A percentile compares a stretch with the other conserved stretches of the same genome.
Evolutionary conservation across 371 early-diverging fungal species (phyloP).

Genomic region (Funneliformis caledonium): DNA sequence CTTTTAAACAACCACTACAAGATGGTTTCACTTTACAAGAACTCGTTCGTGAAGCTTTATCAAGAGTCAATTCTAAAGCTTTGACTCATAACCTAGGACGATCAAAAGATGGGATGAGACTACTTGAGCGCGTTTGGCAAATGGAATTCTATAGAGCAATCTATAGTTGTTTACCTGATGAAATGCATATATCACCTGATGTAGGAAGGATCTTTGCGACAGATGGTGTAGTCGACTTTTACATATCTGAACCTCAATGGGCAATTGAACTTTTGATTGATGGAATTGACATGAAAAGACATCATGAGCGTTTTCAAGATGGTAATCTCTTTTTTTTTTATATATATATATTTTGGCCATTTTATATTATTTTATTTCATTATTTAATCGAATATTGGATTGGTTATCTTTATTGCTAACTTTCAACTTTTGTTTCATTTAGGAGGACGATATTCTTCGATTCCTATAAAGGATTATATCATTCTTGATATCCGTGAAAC

Average conservation of each 20-base stretch:
- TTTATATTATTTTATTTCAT: neutral
- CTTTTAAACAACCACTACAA: conserved; percentile 24
- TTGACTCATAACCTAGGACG: conserved; percentile 29
- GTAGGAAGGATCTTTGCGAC: conserved; percentile 36
- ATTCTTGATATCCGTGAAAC: conserved; percentile 37
- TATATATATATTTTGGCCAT: too few relatives aligned
- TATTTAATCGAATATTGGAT: neutral
- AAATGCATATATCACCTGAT: conserved; percentile 40
- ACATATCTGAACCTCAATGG: conserved; percentile 37
- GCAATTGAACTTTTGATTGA: conserved; percentile 37
- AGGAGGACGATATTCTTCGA: conserved; percentile 33
- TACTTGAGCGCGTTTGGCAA: conserved; percentile 38
- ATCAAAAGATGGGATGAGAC: conserved; percentile 36
- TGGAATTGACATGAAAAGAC: conserved; percentile 37
- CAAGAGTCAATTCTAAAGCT: conserved; percentile 29
- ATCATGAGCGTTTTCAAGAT: conserved; percentile 37
- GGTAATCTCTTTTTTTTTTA: neutral
- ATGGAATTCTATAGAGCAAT: conserved; percentile 40
- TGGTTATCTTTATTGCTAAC: neutral
- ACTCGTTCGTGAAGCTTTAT: conserved; percentile 26
- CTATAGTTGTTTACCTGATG: conserved; percentile 32
- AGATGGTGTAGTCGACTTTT: conserved; percentile 37
- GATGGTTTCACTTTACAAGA: conserved; percentile 33
- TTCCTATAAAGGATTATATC: conserved; percentile 31
- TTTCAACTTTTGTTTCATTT: neutral